Conservation (phyloP, 441 rosid species). For the Breynia disticha region DNA sequence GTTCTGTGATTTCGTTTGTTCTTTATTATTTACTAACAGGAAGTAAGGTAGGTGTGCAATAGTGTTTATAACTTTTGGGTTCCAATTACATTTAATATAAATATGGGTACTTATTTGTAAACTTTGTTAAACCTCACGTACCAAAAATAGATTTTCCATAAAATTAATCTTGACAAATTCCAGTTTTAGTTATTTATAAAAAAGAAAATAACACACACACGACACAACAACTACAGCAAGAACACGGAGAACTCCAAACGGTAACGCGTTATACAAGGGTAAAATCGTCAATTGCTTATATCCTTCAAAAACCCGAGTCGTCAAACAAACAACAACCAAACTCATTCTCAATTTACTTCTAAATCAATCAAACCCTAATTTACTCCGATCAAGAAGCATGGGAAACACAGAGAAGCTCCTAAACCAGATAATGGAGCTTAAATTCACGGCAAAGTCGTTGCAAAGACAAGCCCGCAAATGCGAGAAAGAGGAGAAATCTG, state of each 20-base stretch:
- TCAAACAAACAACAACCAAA: not conserved
- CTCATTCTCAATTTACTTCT: not conserved
- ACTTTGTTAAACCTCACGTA: no score
- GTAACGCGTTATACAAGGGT: not conserved
- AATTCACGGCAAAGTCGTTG: conserved; percentile 78
- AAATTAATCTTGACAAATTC: no score
- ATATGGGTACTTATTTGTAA: no score
- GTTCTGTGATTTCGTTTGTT: no score
- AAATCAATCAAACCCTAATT: conserved; percentile 3
- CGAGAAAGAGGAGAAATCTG: conserved; percentile 80
- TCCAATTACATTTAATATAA: no score
- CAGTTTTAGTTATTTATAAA: no score
- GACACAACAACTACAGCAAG: no score
- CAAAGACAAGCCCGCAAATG: conserved; percentile 67
- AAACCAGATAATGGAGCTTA: conserved; percentile 94
- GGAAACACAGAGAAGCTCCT: conserved; percentile 82
- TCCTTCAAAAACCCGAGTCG: not conserved
- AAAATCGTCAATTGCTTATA: not conserved
- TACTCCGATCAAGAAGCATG: conserved; percentile 24
- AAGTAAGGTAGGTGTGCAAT: no score
- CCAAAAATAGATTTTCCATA: no score
- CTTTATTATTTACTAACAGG: no score
- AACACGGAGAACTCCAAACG: not conserved
- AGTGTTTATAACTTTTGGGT: no score
- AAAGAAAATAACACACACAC: no score